Base-by-base conservation (phyloP, 2,329 filamentous ascomycete species). In the Monilinia aucupariae region DNA sequence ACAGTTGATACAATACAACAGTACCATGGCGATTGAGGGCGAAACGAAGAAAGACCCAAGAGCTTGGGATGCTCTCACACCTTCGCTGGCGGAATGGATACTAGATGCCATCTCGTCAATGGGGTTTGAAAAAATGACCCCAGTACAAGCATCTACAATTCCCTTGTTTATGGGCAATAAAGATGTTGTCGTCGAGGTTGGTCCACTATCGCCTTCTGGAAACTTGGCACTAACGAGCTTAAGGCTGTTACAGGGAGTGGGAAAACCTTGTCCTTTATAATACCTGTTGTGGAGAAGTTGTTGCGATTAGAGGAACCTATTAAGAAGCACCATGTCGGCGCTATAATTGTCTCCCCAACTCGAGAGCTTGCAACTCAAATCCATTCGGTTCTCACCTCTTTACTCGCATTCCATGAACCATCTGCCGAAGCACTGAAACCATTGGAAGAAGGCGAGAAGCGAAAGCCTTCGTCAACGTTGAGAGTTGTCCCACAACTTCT, bases 281-380 rank as follows among this genome's bases (percentile, higher is more conserved):
- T 97, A 53, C 92, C 92, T 1, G 79, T 96, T 4, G 83, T 96
- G 30, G 89, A 96, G 76, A 89, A 90, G 69, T 80, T 97, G 52
- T 78, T 97, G 64, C 86, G 89, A 68, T 78, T 90, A 34, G 87
- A 92, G 65, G 90, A 93, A 65, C 89, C 91, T 2, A 86, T 91
- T 41, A 96, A 94, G 76, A 91, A 89, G 72, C 89, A 96, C 75
- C 91, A 97, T 74, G 84, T 99, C 64, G 90, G 88, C 64, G 91
- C 90, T 67, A 94, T 99, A 67, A 87, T 99, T 70, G 87, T 99
- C 65, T 93, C 92, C 20, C 94, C 94, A 0, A 99, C 91, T 1
- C 86, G 94, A 76, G 94, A 99, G 77, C 82, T 99, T 58, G 93
- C 94, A 1, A 86, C 85, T 1, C 94, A 99, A 75, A 97, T 97